Conservation (phyloP, 768 basidiomycete species). For the Xerocomellus amylosporus region DNA sequence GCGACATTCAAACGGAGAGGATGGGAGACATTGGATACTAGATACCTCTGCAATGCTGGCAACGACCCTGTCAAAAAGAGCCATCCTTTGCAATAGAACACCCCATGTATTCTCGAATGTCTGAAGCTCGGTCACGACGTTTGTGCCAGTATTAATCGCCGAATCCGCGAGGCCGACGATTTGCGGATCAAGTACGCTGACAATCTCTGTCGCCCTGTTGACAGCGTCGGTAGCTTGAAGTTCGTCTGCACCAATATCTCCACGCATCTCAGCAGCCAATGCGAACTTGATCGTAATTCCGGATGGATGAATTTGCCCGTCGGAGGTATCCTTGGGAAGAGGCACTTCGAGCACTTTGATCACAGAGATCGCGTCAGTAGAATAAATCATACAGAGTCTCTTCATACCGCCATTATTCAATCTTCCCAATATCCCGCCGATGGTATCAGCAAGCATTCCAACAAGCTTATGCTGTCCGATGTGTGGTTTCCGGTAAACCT, state of each 20-base stretch:
- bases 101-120: constrained; percentile 20
- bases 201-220: not conserved
- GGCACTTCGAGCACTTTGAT: constrained; percentile 14
- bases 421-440: constrained; percentile 10
- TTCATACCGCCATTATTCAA: constrained; percentile 15
- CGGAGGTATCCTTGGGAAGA: not conserved
- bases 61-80: constrained; percentile 12
- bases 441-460: constrained; percentile 8
- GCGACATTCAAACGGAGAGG: not conserved
- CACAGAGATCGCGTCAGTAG: not conserved
- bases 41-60: constrained; percentile 14
- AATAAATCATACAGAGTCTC: not conserved
- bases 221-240: constrained; percentile 16
- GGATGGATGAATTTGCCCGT: not conserved
- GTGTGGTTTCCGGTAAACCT: constrained; percentile 10
- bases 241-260: constrained; percentile 1
- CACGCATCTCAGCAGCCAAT: not conserved
- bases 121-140: constrained; percentile 3
- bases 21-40: not conserved
- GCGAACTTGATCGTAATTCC: constrained; percentile 14
- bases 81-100: constrained; percentile 11
- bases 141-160: not conserved
- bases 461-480: constrained; percentile 9
- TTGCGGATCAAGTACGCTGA: not conserved
- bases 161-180: not conserved